These are phyloP conservation scores for Pleurotus eryngii DNA, from an alignment of 768 basidiomycete species.

Conservation along the genomic window DNA sequence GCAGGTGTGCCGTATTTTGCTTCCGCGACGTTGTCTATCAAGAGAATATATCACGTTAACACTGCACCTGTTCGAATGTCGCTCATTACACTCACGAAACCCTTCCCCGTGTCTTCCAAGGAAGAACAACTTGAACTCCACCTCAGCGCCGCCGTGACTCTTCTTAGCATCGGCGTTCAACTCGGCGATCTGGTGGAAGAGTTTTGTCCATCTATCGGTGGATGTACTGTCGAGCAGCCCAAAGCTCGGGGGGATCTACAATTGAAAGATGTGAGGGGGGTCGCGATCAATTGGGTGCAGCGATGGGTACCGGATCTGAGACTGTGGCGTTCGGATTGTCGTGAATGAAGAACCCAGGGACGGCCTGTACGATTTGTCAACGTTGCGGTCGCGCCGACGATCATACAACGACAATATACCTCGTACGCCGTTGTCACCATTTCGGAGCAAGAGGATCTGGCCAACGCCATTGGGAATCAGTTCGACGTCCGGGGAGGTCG, in stretches of 20 bases:
- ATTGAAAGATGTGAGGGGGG: conserved; percentile 2
- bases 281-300: neutral
- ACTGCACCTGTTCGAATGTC: neutral
- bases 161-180: conserved; percentile 39
- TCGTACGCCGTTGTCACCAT: conserved; percentile 4
- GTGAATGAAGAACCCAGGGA: conserved; percentile 42
- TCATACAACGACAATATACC: conserved; percentile 1
- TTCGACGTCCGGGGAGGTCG: too few species aligned
- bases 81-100: conserved; percentile 46
- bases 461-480: neutral
- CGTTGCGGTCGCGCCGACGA: neutral
- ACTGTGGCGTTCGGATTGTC: conserved; percentile 26
- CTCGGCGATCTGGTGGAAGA: conserved; percentile 36
- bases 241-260: conserved; percentile 53
- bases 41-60: neutral
- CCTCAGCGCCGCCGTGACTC: conserved; percentile 17
- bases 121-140: conserved; percentile 61
- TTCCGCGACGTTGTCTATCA: conserved; percentile 63
- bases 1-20: conserved; percentile 52
- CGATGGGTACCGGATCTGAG: conserved; percentile 27
- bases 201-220: conserved; percentile 44
- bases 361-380: conserved; percentile 17
- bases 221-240: conserved; percentile 50
- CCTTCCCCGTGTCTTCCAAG: conserved; percentile 73
- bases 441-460: neutral